Evolutionary conservation across 208 protist species (phyloP).

Genomic region (Porcisia deanei): DNA sequence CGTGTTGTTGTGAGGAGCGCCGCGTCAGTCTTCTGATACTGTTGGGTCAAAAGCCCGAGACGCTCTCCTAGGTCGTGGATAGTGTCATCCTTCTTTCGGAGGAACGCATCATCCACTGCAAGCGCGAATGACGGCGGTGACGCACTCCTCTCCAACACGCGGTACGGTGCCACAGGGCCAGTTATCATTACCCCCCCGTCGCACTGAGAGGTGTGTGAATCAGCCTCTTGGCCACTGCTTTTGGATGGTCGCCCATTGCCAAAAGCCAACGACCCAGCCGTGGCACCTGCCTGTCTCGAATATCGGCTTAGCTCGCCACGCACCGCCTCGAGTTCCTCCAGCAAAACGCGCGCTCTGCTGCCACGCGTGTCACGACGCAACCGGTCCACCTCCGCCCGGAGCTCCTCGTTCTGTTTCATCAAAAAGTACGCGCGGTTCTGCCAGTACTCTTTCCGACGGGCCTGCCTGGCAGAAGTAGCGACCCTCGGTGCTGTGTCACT

Average conservation of each 20-base stretch:
- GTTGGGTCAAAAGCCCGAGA: constrained; percentile 26
- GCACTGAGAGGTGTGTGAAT: background rate
- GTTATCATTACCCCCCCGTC: background rate
- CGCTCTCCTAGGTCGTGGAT: constrained; percentile 22
- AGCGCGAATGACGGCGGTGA: background rate
- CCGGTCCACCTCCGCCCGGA: constrained; percentile 31
- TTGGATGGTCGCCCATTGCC: background rate
- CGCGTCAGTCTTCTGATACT: constrained; percentile 31
- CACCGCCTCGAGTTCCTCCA: constrained; percentile 44
- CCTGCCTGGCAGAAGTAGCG: background rate
- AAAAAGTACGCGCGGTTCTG: constrained; percentile 41
- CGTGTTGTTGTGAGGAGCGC: constrained; percentile 20
- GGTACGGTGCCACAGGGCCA: background rate
- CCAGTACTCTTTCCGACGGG: constrained; percentile 24
- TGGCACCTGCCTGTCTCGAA: background rate
- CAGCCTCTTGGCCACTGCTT: background rate
- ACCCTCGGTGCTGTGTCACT: background rate
- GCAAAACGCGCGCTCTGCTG: constrained; percentile 38
- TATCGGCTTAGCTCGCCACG: constrained; percentile 40
- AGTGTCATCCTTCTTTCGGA: constrained; percentile 23
- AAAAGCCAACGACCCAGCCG: background rate
- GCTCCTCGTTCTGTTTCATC: constrained; percentile 32
- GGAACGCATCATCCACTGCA: constrained; percentile 13
- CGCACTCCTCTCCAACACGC: background rate
- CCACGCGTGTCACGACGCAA: constrained; percentile 47